Conservation (phyloP, 1,139 yeast genomes). For the Hyphopichia pseudoburtonii region DNA sequence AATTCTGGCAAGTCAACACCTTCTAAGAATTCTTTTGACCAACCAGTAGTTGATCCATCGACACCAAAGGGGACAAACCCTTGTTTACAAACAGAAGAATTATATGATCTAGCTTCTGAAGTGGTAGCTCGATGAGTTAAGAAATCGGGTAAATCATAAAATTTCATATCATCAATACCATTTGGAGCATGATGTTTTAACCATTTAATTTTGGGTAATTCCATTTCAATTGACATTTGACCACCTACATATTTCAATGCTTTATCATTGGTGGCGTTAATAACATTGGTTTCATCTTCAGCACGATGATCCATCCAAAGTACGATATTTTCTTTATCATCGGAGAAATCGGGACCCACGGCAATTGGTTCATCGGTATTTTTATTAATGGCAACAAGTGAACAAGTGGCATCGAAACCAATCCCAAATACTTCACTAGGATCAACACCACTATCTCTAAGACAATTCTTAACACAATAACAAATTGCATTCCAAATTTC, state of each 20-base stretch:
- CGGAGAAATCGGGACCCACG: constrained; percentile 87
- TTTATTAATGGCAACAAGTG: constrained; percentile 77
- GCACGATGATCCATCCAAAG: constrained; percentile 99
- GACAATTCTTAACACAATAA: constrained; percentile 71
- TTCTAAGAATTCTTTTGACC: constrained; percentile 79
- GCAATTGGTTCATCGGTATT: constrained; percentile 69
- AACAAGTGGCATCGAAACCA: constrained; percentile 97
- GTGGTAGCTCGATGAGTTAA: constrained; percentile 90
- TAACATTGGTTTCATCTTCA: constrained; percentile 73
- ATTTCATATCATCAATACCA: constrained; percentile 67
- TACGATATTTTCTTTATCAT: constrained; percentile 75
- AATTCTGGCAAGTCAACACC: constrained; percentile 74
- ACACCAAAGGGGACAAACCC: constrained; percentile 93
- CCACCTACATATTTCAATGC: constrained; percentile 94
- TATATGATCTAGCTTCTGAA: constrained; percentile 78
- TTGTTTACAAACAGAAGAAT: constrained; percentile 93
- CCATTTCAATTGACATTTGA: constrained; percentile 97
- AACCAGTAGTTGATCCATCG: constrained; percentile 80
- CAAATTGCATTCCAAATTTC: constrained; percentile 93
- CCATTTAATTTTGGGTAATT: constrained; percentile 96
- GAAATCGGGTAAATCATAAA: constrained; percentile 89
- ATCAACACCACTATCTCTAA: constrained; percentile 73
- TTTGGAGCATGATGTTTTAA: constrained; percentile 80
- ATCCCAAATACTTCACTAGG: constrained; percentile 72
- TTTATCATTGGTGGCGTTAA: constrained; percentile 77